Evolutionary conservation across 352 stramenopile genomes (phyloP), one percentile per base, ranked within the genome.

Genomic region (Globisporangium camurandrum): DNA sequence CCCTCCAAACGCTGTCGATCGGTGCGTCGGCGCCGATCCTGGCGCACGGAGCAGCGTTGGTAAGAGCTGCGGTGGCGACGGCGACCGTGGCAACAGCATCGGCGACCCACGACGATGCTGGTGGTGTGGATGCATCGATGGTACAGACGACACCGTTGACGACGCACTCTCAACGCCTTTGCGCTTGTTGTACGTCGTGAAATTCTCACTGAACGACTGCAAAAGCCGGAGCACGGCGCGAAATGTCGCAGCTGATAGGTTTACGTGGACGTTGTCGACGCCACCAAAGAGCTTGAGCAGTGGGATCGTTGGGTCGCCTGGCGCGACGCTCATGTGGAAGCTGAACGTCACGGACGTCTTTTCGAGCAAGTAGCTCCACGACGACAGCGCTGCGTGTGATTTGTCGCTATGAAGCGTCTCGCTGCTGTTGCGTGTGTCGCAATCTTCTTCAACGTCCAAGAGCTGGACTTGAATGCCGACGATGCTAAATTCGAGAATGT

Each of bases 391-490:
- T 19, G n/a, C 30, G 30, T 12, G 8, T n/a, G n/a, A n/a, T n/a
- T 39, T 5, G 6, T 39, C 33, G 33, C 33, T 17, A 39, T n/a
- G 6, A 17, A 20, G 33, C 4, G 14, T 12, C 33, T 39, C 11
- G 23, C 4, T 24, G n/a, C 4, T 16, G 14, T 12, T 12, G 30
- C 9, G 14, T 34, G 30, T 8, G 8, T 8, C 40, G 30, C 58
- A 51, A 7, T 57, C 41, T 22, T 41, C 24, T 16, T 4, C 34
- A 7, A 30, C 27, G 19, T 75, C 68, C 20, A 80, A 64, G 39
- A 88, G 61, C 46, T 85, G 75, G 11, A 89, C 78, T 64, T 93
- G 74, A 46, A 90, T 84, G 3, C 80, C 80, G 1, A 71, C 78
- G n/a, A 93, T 69, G 12, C 65, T 73, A 36, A 93, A 80, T 36